Evolutionary conservation across 2,329 filamentous ascomycete genomes (phyloP).

Genomic region (Colletotrichum spaethianum): DNA sequence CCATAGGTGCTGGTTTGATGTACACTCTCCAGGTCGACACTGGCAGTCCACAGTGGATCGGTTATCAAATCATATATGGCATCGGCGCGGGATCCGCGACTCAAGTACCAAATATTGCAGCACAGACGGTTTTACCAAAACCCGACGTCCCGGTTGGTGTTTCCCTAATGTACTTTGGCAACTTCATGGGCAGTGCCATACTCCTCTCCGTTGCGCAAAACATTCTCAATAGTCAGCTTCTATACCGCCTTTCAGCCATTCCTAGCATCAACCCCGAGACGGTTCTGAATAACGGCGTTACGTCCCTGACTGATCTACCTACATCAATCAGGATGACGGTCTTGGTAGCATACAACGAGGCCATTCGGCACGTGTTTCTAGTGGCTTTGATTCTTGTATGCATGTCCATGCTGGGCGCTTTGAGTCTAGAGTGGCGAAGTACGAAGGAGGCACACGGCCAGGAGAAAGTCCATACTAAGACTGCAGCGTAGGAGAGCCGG

Average conservation of each 20-base stretch:
- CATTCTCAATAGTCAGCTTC: constrained; percentile 64
- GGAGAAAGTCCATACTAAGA: too few species aligned
- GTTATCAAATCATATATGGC: constrained; percentile 46
- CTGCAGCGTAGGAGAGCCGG: too few species aligned
- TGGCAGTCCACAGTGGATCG: constrained; percentile 46
- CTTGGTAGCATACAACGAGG: constrained; percentile 66
- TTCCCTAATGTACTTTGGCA: constrained; percentile 60
- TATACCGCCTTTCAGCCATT: constrained; percentile 53
- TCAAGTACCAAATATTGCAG: constrained; percentile 60
- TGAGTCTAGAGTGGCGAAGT: constrained; percentile 69
- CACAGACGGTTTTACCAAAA: constrained; percentile 58
- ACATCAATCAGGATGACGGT: constrained; percentile 14
- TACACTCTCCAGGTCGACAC: constrained; percentile 52
- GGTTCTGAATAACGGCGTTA: constrained; percentile 55
- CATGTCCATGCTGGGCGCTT: constrained; percentile 63
- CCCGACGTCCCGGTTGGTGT: constrained; percentile 62
- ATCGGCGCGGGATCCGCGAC: constrained; percentile 51
- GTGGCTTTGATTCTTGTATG: constrained; percentile 65
- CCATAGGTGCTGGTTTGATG: constrained; percentile 51
- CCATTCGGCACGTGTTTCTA: constrained; percentile 68
- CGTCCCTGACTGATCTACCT: constrained; percentile 38
- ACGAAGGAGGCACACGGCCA: constrained; percentile 40
- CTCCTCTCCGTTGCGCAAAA: constrained; percentile 67
- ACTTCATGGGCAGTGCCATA: constrained; percentile 59
- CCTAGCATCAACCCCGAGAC: constrained; percentile 50